Evolutionary conservation across 192 early-diverging fungal genomes (phyloP).

Genomic region (Backusella westeae): DNA sequence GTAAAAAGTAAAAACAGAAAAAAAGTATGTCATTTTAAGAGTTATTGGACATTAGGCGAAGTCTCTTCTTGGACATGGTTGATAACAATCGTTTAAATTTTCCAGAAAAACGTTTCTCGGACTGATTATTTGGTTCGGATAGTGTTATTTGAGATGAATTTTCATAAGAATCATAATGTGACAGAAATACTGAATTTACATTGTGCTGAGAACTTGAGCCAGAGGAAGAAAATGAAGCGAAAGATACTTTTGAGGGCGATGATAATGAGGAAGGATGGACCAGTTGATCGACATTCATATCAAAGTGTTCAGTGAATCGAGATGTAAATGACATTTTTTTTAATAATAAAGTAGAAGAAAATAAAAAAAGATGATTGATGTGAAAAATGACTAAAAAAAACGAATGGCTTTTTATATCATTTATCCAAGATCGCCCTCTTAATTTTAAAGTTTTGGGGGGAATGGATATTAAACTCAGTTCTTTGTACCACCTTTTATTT

Average conservation of each 20-base stretch:
- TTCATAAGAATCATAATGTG: neutral
- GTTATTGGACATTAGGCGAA: neutral
- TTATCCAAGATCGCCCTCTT: neutral
- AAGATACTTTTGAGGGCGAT: neutral
- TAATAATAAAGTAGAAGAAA: conserved; percentile 2
- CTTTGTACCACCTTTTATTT: neutral
- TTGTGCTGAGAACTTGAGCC: neutral
- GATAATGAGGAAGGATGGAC: neutral
- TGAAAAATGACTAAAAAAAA: neutral
- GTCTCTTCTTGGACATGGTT: conserved; percentile 7
- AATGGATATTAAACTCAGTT: neutral
- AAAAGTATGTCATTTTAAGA: neutral
- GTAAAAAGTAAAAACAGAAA: neutral
- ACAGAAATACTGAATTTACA: neutral
- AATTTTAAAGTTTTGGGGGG: neutral
- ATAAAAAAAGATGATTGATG: neutral
- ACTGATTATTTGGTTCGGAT: neutral
- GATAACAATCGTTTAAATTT: conserved; percentile 5
- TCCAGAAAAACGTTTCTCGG: neutral
- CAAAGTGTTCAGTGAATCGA: conserved; percentile 28
- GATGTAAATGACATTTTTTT: conserved; percentile 8
- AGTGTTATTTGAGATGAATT: neutral
- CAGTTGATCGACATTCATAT: conserved; percentile 5
- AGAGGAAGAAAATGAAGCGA: neutral
- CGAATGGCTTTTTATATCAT: neutral